Conservation (phyloP, 2,329 filamentous ascomycete genomes). For the Ophiosphaerella herpotricha region DNA sequence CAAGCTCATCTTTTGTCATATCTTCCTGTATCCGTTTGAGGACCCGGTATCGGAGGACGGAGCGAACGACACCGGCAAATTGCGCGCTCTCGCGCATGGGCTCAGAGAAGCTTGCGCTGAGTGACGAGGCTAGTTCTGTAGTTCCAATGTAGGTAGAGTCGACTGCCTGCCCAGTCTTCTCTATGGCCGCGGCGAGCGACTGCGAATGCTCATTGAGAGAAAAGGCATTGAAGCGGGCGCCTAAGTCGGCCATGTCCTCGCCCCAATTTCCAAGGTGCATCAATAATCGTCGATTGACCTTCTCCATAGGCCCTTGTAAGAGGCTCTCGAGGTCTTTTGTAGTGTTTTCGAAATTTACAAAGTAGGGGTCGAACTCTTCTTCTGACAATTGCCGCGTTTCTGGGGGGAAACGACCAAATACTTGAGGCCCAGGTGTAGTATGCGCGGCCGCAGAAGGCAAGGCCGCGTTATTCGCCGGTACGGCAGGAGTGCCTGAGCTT, state of each 20-base stretch:
- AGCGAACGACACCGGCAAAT: slow-evolving; percentile 91
- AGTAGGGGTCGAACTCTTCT: slow-evolving; percentile 92
- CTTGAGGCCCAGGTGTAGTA: slow-evolving; percentile 63
- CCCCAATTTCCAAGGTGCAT: slow-evolving; percentile 83
- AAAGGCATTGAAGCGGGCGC: slow-evolving; percentile 96
- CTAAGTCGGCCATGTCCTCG: slow-evolving; percentile 87
- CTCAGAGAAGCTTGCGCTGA: slow-evolving; percentile 95
- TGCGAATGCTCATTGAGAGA: slow-evolving; percentile 90
- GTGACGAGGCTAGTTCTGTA: slow-evolving; percentile 81
- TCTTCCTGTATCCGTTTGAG: slow-evolving; percentile 96
- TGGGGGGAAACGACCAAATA: slow-evolving; percentile 81
- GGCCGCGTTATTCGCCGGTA: slow-evolving; percentile 57
- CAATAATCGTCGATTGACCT: slow-evolving; percentile 88
- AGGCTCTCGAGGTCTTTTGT: slow-evolving; percentile 90
- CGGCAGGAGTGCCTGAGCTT: slow-evolving; percentile 58
- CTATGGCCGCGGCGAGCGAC: slow-evolving; percentile 88
- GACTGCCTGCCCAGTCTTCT: slow-evolving; percentile 90
- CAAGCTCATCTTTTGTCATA: slow-evolving; percentile 90
- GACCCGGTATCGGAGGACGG: slow-evolving; percentile 84
- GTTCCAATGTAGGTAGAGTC: slow-evolving; percentile 96
- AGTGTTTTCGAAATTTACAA: slow-evolving; percentile 87
- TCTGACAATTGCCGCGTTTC: slow-evolving; percentile 77
- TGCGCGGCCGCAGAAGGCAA: slow-evolving; percentile 61
- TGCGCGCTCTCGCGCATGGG: slow-evolving; percentile 98
- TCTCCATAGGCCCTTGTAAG: slow-evolving; percentile 92